These are phyloP conservation scores for Colletotrichum destructivum DNA, from an alignment of 2,329 filamentous ascomycete species.

Conservation along the genomic window DNA sequence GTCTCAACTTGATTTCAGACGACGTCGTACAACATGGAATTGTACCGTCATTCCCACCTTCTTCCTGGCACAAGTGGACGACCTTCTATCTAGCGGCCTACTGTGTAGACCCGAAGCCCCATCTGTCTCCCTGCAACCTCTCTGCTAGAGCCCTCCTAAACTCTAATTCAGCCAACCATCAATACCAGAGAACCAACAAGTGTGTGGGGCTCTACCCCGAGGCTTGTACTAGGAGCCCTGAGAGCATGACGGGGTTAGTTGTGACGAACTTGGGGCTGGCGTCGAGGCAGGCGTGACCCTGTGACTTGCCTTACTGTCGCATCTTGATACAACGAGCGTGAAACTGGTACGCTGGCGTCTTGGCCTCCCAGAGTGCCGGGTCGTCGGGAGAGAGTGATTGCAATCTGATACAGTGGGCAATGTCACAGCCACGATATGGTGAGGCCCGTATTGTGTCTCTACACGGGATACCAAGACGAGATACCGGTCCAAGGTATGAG, in stretches of 20 bases:
- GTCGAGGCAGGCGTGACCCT: constrained; percentile 8
- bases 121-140: neutral
- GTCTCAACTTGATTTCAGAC: neutral
- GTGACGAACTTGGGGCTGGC: neutral
- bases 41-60: neutral
- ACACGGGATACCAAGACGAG: too few relatives aligned
- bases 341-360: constrained; percentile 2
- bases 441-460: neutral
- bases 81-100: neutral
- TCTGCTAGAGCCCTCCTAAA: neutral
- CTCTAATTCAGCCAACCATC: neutral
- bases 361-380: neutral
- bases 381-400: neutral
- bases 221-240: neutral
- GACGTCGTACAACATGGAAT: neutral
- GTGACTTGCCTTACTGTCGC: neutral
- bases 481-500: too few relatives aligned
- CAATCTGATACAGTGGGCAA: neutral
- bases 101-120: neutral
- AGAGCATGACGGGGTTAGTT: neutral
- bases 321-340: constrained; percentile 4
- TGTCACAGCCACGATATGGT: neutral
- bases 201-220: neutral
- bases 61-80: neutral
- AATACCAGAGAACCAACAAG: neutral